phyloP scores from a whole-genome alignment of 352 stramenopile species.

The Globisporangium orthogonon region DNA sequence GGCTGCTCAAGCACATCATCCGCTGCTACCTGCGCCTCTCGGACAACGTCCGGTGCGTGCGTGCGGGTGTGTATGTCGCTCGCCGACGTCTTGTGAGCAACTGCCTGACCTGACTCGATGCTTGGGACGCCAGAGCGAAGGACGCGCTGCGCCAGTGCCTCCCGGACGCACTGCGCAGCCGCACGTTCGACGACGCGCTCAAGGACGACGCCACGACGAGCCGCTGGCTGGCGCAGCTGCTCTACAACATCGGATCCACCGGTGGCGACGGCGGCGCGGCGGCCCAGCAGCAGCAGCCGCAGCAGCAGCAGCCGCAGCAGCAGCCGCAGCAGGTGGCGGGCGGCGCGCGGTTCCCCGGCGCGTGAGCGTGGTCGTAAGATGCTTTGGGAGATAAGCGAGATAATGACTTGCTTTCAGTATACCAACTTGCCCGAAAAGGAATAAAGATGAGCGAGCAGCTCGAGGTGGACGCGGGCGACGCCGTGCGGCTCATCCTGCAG shows the following conservation, averaged over 20 bases:
- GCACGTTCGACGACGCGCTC: slow-evolving; percentile 92
- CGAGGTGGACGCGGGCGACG: slow-evolving; percentile 68
- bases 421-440: too few relatives aligned
- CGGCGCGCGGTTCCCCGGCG: background rate
- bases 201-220: slow-evolving; percentile 96
- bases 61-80: background rate
- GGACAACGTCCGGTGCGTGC: slow-evolving; percentile 45
- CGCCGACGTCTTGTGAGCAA: too few relatives aligned
- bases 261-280: slow-evolving; percentile 6
- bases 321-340: background rate
- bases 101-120: too few relatives aligned
- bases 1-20: slow-evolving; percentile 99
- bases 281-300: background rate
- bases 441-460: slow-evolving; percentile 22
- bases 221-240: slow-evolving; percentile 93
- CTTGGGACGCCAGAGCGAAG: slow-evolving; percentile 71
- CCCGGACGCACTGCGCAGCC: slow-evolving; percentile 90
- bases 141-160: slow-evolving; percentile 96
- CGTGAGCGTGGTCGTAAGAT: background rate
- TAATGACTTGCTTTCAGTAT: background rate
- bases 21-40: slow-evolving; percentile 96
- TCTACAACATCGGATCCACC: slow-evolving; percentile 86
- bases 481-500: slow-evolving; percentile 88
- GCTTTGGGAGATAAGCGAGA: too few relatives aligned
- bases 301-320: background rate